Base-by-base conservation (phyloP, 1,139 yeast species). In the Wickerhamiella infanticola region DNA sequence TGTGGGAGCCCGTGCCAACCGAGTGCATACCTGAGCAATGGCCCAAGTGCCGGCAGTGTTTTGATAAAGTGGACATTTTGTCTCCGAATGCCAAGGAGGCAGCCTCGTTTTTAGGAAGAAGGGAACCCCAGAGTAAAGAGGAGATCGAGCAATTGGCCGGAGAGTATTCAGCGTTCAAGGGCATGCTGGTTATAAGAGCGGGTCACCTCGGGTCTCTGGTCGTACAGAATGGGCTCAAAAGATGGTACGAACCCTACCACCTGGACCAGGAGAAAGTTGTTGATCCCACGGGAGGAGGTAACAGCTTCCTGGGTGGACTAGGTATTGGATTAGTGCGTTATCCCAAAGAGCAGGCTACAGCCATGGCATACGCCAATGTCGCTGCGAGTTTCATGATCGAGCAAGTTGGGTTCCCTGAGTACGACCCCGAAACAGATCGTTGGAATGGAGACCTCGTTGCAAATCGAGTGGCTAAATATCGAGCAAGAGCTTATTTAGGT, bases 281-380 rank as follows among this genome's bases (percentile, higher is more conserved):
- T 2, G 97, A 88, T 60, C 95, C 94, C 0, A 88, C 96, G 0
- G 97, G 97, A 0, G 95, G 94, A 3, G 97, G 97, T 0, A 88
- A 88, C 59, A 70, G 93, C 0, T 86, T 81, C 60, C 75, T 90
- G 48, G 96, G 96, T 0, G 94, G 81, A 0, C 76, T 83, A 55
- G 72, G 80, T 9, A 67, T 79, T 4, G 93, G 79, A 24, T 33
- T 47, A 41, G 49, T 47, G 5, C 33, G 35, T 40, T 65, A 73
- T 33, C 50, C 56, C 1, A 67, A 71, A 0, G 74, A 81, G 58
- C 66, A 81, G 66, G 57, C 62, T 0, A 57, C 66, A 2, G 85
- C 79, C 1, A 78, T 80, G 2, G 13, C 50, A 24, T 75, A 75
- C 56, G 96, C 88, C 0, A 81, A 76, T 49, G 65, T 86, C 3